phyloP scores from a whole-genome alignment of 2,329 filamentous ascomycete species.

The Parastagonospora avenae region DNA sequence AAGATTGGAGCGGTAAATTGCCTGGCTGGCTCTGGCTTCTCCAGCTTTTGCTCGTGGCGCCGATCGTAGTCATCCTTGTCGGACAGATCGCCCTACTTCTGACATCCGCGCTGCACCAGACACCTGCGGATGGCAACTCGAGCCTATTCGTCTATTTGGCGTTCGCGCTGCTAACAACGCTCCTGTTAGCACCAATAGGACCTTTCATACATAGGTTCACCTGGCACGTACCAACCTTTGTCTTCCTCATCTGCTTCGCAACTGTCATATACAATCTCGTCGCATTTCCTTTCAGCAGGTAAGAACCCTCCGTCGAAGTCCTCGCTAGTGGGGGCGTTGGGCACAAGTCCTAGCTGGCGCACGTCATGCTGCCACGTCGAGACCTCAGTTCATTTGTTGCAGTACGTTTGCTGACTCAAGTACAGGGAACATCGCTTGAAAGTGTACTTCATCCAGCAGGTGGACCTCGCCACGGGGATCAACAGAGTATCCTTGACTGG shows the following conservation, averaged over 20 bases:
- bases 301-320: neutral
- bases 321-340: too few relatives aligned
- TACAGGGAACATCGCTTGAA: slow-evolving; percentile 74
- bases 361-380: too few relatives aligned
- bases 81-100: slow-evolving; percentile 77
- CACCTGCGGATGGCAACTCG: slow-evolving; percentile 79
- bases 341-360: too few relatives aligned
- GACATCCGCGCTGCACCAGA: slow-evolving; percentile 76
- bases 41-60: slow-evolving; percentile 80
- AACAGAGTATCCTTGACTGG: slow-evolving; percentile 65
- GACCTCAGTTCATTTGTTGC: neutral
- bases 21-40: slow-evolving; percentile 87
- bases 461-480: slow-evolving; percentile 73
- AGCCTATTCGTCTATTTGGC: slow-evolving; percentile 73
- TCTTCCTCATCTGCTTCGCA: slow-evolving; percentile 73
- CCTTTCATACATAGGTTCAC: slow-evolving; percentile 89
- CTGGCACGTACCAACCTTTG: slow-evolving; percentile 77
- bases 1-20: slow-evolving; percentile 80
- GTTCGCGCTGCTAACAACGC: slow-evolving; percentile 69
- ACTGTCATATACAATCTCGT: slow-evolving; percentile 85
- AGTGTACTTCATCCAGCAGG: slow-evolving; percentile 80
- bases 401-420: neutral
- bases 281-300: slow-evolving; percentile 82
- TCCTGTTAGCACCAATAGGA: slow-evolving; percentile 75
- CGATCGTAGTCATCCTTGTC: slow-evolving; percentile 76